Base-by-base conservation (phyloP, 2,329 filamentous ascomycete species). In the Colletotrichum sublineola region DNA sequence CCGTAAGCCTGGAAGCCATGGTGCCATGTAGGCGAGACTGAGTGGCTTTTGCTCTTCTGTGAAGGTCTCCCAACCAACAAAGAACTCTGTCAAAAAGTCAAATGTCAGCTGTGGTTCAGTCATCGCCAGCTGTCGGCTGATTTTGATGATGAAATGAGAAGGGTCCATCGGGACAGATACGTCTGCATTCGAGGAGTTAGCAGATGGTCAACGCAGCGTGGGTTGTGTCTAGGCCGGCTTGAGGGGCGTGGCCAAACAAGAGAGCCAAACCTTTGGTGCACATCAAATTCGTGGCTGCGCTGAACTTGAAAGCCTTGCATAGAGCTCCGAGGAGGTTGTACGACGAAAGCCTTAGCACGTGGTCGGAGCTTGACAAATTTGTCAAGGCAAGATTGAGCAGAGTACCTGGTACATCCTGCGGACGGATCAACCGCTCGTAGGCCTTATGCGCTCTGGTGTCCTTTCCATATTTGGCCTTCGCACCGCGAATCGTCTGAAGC, bases 51-150 rank as follows among this genome's bases (percentile, higher is more conserved):
- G 91, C 68, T 92, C 88, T 44, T 91, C 88, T 1, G 89, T 87
- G 75, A 92, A 91, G 76, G 90, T 92, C 75, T 92, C 90, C 91
- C 91, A 93, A 24, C 91, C 90, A 33, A 92, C 89, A 71, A 93
- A 93, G 77, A 93, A 93, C 76, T 93, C 91, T n/a, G 91, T 92
- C 50, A 93, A 77, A 76, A 93, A 93, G 76, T 93, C 91, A 9
- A 86, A 87, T 0, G 91, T 93, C 9, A 93, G 84, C 75, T 92
- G 90, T 31, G 91, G 89, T 76, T 93, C 91, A 29, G 90, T 86
- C 40, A 83, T 80, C 11, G 91, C 90, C 20, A 93, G 82, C 73
- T 89, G 87, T 76, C 87, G 87, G 81, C 91, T 93, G 58, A 93
- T 90, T 58, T 87, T 86, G 75, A 93, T 83, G 53, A 93, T 90